Base-by-base conservation (phyloP, 257 asterid genomes). In the Nicotiana undulata region DNA sequence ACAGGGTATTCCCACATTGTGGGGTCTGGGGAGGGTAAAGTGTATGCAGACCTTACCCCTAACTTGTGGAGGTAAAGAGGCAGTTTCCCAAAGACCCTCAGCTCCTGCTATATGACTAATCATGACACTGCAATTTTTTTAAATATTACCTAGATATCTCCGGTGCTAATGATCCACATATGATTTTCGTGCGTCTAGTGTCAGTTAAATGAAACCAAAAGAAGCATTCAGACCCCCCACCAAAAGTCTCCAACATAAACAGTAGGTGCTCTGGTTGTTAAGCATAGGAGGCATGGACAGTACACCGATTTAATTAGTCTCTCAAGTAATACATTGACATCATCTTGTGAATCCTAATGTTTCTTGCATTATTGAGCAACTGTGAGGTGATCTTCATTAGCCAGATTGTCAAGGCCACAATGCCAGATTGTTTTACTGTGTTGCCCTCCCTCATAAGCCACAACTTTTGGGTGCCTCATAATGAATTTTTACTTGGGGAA, bases 341-440 rank as follows among this genome's bases (percentile, higher is more conserved):
- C 78, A 72, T 72, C 60, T 72, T 46, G 15, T 72, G 60, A 72
- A 16, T 46, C 78, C 49, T 72, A 22, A 72, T 12, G 60, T 46
- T 24, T 72, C 32, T 61, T n/a, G 4, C 37, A 24, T 26, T 24
- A 24, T 22, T 61, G 67, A 46, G 78, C 40, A 46, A 13, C 78
- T 46, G 46, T 24, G 37, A 72, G 78, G 78, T 72, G 77, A 72
- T 72, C 49, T 46, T 72, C 60, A 24, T 72, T n/a, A n/a, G n/a
- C n/a, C n/a, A n/a, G n/a, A n/a, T 44, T 32, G 46, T 70, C 77
- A 44, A 70, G 77, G 77, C 37, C 59, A 70, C 59, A 44, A 12
- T 70, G 34, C 77, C 12, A 44, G 46, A 44, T 20, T 44, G 59
- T 70, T 70, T 70, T 6, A 12, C 29, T 20, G 56, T 40, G 22